These are phyloP conservation scores for Vanilla planifolia DNA, from an alignment of 106 monocot species.

Conservation along the genomic window DNA sequence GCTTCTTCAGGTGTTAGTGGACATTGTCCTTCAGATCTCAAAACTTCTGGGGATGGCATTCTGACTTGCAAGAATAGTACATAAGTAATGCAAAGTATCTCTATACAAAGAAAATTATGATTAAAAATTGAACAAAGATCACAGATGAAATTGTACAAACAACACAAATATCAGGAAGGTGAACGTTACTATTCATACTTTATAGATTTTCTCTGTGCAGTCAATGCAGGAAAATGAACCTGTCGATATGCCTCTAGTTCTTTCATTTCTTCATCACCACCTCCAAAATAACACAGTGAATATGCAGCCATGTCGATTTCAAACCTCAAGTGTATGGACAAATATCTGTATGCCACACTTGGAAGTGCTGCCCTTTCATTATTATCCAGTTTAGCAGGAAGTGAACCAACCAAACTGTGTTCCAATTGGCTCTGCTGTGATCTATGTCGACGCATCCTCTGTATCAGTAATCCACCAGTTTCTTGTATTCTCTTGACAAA, in stretches of 20 bases:
- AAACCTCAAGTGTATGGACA: slow-evolving; percentile 93
- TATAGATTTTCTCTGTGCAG: slow-evolving; percentile 42
- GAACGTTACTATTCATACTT: slow-evolving; percentile 36
- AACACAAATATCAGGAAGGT: slow-evolving; percentile 1
- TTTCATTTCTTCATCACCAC: slow-evolving; percentile 88
- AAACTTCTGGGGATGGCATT: slow-evolving; percentile 58
- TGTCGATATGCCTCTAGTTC: slow-evolving; percentile 79
- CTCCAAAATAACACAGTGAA: slow-evolving; percentile 97
- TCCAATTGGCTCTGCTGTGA: slow-evolving; percentile 33
- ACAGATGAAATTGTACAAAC: no score
- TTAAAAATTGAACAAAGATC: neutral
- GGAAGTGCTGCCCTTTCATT: slow-evolving; percentile 15
- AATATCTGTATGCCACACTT: slow-evolving; percentile 45
- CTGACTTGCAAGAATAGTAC: slow-evolving; percentile 17
- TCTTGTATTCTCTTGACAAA: slow-evolving; percentile 84
- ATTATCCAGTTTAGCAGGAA: slow-evolving; percentile 22
- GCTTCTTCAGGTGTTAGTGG: slow-evolving; percentile 98
- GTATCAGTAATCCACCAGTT: slow-evolving; percentile 74
- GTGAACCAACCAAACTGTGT: slow-evolving; percentile 59
- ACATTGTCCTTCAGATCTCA: slow-evolving; percentile 88
- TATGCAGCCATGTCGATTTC: slow-evolving; percentile 99
- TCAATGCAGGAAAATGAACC: slow-evolving; percentile 88
- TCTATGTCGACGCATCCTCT: slow-evolving; percentile 60
- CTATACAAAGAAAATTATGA: neutral
- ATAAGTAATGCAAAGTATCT: neutral